Evolutionary conservation across 176 grass and related monocot genomes (phyloP), one percentile per base, ranked within the genome.

Genomic region (Oryza glaberrima): DNA sequence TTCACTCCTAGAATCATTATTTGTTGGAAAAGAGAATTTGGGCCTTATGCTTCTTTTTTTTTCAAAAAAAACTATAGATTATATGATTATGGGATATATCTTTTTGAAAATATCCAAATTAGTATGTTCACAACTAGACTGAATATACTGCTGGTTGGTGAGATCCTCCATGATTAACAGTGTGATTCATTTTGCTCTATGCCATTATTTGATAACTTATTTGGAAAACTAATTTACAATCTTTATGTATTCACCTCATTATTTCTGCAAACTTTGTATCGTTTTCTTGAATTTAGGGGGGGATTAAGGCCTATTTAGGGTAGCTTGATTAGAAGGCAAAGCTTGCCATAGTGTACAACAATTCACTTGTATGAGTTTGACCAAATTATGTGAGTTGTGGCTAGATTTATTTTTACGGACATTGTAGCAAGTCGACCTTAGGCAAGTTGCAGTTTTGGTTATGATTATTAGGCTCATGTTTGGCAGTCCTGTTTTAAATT

Each of bases 1-100:
- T 71, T 78, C 22, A 28, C 49, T 70, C 25, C 35, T 70, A 34
- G 74, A 72, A 14, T 41, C 35, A 45, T 9, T 47, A 46, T 72
- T 20, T 72, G 25, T 69, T 43, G 45, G 35, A 77, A 84, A 69
- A 52, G 72, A 4, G 47, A 85, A 85, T 44, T 26, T 22, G 67
- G 30, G 78, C 17, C 1, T 5, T 85, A 20, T 20, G 17, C 2
- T 58, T 58, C 17, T 38, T 19, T n/a, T 6, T 14, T 58, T 58
- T n/a, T 58, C 54, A 20, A 58, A 58, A 58, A 58, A 1, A 58
- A 58, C 20, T 58, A 58, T 79, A 19, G 28, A 73, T 12, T 54
- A 66, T 65, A 28, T 86, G 23, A 60, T 79, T 69, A 56, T 30
- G 44, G n/a, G 75, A 34, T 61, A 49, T 17, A 30, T 76, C 20